Percentiles rank a stretch among this genome's conserved stretches.
phyloP scores from a whole-genome alignment of 805 yeast species.

The Kodamaea kaohsiungensis region DNA sequence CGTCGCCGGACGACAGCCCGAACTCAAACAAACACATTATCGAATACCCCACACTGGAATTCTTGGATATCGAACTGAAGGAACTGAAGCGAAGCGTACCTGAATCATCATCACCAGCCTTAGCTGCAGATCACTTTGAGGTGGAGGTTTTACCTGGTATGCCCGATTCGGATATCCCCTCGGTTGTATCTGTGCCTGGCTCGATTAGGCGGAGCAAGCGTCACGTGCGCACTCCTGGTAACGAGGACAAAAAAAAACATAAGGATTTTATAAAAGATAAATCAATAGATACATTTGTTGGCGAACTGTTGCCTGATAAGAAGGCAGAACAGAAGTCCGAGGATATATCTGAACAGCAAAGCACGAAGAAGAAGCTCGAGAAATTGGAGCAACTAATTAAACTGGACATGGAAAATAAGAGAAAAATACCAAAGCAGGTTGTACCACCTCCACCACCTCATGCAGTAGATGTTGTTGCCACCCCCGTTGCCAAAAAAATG shows the following conservation, averaged over 20 bases:
- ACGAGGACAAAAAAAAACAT: neutral
- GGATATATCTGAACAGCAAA: too few species aligned
- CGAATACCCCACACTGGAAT: slow-evolving; percentile 3
- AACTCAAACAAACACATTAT: too few species aligned
- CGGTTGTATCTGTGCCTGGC: neutral
- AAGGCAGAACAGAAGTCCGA: too few species aligned
- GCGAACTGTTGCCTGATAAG: too few species aligned
- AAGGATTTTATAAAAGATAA: neutral
- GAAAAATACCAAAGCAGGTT: too few species aligned
- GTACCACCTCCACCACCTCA: neutral
- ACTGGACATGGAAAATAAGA: too few species aligned
- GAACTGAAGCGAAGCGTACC: neutral
- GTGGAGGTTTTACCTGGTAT: neutral
- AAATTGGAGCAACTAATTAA: too few species aligned
- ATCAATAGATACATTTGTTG: neutral
- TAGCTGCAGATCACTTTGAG: too few species aligned
- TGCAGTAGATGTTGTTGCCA: neutral
- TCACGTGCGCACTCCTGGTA: slow-evolving; percentile 3
- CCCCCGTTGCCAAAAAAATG: neutral
- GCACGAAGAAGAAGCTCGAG: too few species aligned
- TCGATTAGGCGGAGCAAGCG: neutral
- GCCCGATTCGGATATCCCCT: slow-evolving; percentile 2
- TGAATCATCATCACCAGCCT: neutral
- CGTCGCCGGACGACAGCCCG: neutral
- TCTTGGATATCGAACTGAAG: slow-evolving; percentile 1